These are phyloP conservation scores for Leccinum brunneo-olivaceum DNA, from an alignment of 1,284 basidiomycete genomes.

Conservation along the genomic window DNA sequence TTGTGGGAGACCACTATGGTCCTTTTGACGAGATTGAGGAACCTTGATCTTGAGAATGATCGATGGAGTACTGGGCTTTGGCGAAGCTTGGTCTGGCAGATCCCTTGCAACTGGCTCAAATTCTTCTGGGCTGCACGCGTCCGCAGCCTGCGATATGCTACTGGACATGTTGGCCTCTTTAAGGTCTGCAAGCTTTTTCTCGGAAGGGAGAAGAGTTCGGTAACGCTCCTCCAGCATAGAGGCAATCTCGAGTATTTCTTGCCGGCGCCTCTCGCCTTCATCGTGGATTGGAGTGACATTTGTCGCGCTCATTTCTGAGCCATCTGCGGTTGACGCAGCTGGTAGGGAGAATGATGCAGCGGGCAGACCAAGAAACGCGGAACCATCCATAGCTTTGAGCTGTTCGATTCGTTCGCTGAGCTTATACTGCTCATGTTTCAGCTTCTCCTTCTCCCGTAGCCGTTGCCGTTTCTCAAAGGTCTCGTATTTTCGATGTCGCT, in stretches of 20 bases:
- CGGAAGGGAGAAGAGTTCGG: constrained; percentile 60
- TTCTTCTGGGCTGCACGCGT: constrained; percentile 17
- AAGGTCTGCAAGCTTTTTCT: constrained; percentile 35
- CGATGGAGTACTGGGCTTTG: constrained; percentile 19
- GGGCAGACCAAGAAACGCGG: constrained; percentile 59
- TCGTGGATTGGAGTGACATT: constrained; percentile 37
- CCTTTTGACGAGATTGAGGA: constrained; percentile 24
- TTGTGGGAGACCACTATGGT: constrained; percentile 8
- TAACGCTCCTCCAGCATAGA: constrained; percentile 62
- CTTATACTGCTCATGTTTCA: constrained; percentile 87
- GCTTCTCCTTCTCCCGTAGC: constrained; percentile 82
- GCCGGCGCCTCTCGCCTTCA: constrained; percentile 65
- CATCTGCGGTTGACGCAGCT: constrained; percentile 24
- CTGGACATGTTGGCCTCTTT: constrained; percentile 16
- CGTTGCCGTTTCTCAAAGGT: constrained; percentile 80
- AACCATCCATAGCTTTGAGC: constrained; percentile 64
- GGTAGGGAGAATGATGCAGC: constrained; percentile 46
- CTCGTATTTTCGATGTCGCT: constrained; percentile 82
- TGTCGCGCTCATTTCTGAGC: constrained; percentile 25
- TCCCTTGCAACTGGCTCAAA: constrained; percentile 8
- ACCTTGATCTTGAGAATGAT: constrained; percentile 31
- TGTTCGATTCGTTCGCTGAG: constrained; percentile 85
- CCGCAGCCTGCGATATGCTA: constrained; percentile 13
- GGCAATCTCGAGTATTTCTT: constrained; percentile 66
- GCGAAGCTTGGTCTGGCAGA: constrained; percentile 8